Base-by-base conservation (phyloP, 1,284 basidiomycete genomes). In the Mycena sp. region DNA sequence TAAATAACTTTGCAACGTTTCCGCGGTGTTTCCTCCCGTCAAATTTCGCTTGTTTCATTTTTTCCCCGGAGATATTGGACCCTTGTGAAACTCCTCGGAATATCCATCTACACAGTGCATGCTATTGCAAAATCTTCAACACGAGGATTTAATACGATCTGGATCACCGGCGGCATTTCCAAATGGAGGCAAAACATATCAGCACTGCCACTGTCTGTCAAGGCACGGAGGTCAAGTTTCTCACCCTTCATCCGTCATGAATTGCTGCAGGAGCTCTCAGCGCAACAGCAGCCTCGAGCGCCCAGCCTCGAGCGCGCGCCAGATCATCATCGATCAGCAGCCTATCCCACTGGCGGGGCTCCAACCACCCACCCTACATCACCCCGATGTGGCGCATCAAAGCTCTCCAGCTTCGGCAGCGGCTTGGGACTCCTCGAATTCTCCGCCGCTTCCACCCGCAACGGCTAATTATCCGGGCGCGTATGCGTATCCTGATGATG, bases 181-280 rank as follows among this genome's bases (percentile, higher is more conserved):
- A 30, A 50, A 59, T 54, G 41, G 49, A 43, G 29, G 6, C 21
- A 30, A 29, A 11, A 35, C n/a, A 28, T 26, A 16, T 5, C 37
- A 17, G 44, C 25, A 61, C 49, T 55, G 58, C 53, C 58, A 61
- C 63, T 14, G 32, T 14, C 35, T 54, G 55, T 55, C 55, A 63
- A 53, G 43, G 32, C 19, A 37, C 35, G 29, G 35, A 51, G 40
- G 19, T 49, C 16, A 51, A 53, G 23, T 35, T 41, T 53, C 51
- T 40, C 58, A 49, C 51, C 54, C 28, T 51, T 56, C 41, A 48
- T 28, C 64, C 48, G 49, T 64, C 65, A 67, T 67, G 65, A 58
- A 49, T 49, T 67, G 65, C 21, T 67, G 65, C 46, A 41, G 50
- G 35, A 48, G 58, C 50, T 35, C 46, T 46, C 53, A 35, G 38